Evolutionary conservation across 306 rosid genomes (phyloP).

Genomic region (Crataegus laevigata): DNA sequence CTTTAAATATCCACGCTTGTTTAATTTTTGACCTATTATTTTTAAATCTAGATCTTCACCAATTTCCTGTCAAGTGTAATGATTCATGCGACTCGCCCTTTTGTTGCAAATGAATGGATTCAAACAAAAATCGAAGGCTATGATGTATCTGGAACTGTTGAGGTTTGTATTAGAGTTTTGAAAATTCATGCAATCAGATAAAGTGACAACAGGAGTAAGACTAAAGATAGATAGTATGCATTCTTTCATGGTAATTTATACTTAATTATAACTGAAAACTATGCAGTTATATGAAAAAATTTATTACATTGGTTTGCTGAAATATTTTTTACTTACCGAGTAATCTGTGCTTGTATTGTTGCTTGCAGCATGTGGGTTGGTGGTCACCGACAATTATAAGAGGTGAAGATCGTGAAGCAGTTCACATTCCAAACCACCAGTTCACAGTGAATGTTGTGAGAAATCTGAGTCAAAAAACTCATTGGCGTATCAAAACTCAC

Average conservation of each 20-base stretch:
- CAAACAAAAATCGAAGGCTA: slow-evolving; percentile 91
- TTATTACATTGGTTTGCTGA: background rate
- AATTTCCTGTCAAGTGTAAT: slow-evolving; percentile 94
- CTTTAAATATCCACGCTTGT: slow-evolving; percentile 1
- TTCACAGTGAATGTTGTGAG: slow-evolving; percentile 86
- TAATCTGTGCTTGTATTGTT: slow-evolving; percentile 21
- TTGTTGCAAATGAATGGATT: slow-evolving; percentile 89
- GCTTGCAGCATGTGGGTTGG: slow-evolving; percentile 92
- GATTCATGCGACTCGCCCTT: slow-evolving; percentile 96
- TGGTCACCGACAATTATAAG: slow-evolving; percentile 95
- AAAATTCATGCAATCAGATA: background rate
- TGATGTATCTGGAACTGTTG: slow-evolving; percentile 96
- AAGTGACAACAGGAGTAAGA: background rate
- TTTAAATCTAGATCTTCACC: slow-evolving; percentile 67
- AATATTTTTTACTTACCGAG: background rate
- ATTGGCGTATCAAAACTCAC: slow-evolving; percentile 96
- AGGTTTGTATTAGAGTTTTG: slow-evolving; percentile 47
- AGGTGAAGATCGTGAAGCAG: slow-evolving; percentile 98
- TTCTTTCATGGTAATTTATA: background rate
- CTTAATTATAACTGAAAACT: background rate
- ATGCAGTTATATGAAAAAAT: background rate
- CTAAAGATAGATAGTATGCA: background rate
- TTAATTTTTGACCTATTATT: slow-evolving; percentile 15
- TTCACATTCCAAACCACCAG: slow-evolving; percentile 95
- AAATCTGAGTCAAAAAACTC: slow-evolving; percentile 87